Conservation (phyloP, 2,329 filamentous ascomycete genomes). For the Xylaria sp. region DNA sequence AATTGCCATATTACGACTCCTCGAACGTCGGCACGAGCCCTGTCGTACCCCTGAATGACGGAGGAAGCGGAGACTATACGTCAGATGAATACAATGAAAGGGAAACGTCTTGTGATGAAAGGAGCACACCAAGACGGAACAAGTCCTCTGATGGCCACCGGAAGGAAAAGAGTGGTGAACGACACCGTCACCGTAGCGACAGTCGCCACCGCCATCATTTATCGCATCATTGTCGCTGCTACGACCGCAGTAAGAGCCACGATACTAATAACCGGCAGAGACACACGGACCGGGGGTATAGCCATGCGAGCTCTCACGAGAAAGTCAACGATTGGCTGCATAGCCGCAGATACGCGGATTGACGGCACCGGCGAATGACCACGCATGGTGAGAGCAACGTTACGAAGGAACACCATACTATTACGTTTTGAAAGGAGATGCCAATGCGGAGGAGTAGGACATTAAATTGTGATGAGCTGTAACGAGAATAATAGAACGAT, state of each 20-base stretch:
- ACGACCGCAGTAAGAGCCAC: slow-evolving; percentile 9
- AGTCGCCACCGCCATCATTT: not conserved
- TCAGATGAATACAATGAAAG: not conserved
- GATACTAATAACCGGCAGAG: not conserved
- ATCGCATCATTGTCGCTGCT: not conserved
- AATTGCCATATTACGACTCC: not conserved
- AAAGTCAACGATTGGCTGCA: slow-evolving; percentile 14
- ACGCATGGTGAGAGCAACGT: too few relatives aligned
- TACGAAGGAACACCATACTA: not conserved
- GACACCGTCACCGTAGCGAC: not conserved
- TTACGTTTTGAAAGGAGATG: not conserved
- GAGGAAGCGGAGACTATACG: not conserved
- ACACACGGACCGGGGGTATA: not conserved
- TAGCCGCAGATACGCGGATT: not conserved
- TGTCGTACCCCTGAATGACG: not conserved
- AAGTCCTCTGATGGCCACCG: not conserved
- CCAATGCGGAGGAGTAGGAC: not conserved
- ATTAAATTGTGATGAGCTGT: too few relatives aligned
- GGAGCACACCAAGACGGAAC: not conserved
- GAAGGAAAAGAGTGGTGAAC: not conserved
- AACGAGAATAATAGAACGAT: not conserved
- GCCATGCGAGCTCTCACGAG: not conserved
- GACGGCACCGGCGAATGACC: not conserved
- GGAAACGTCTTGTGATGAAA: not conserved
- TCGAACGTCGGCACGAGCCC: not conserved